Base-by-base conservation (phyloP, 345 rosid species). In the Lepidium sativum region DNA sequence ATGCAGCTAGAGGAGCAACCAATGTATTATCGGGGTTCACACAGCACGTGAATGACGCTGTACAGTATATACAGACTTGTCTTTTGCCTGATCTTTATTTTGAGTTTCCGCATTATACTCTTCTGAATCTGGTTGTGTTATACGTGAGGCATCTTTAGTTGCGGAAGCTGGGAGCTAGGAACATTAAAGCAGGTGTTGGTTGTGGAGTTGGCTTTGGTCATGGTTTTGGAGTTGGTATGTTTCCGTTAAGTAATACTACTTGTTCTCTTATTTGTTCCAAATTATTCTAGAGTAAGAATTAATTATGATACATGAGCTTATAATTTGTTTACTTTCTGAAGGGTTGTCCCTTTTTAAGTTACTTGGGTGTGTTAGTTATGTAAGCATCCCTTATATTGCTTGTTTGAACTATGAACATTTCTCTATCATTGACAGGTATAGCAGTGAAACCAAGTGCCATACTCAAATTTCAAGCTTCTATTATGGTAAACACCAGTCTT, bases 1-100 rank as follows among this genome's bases (percentile, higher is more conserved):
- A 81, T 80, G 95, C 96, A n/a, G 78, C 96, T 11, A 82, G 97
- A 80, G 99, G 97, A 44, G 96, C 99, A 56, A 88, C 95, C 31
- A 78, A 77, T 84, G 95, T 84, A 2, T 84, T 94, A 68, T 86
- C 96, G 9, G 97, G 96, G 32, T 89, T 59, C 72, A 88, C 83
- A 18, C 74, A 81, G 70, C 95, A 86, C n/a, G 78, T 85, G 5
- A 94, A 90, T 59, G 71, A 51, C 5, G 82, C 87, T 65, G 97
- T 94, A 70, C 80, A 85, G 69, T 42, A 29, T 13, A 10, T 63
- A 68, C 17, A 14, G 13, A 1, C 25, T 35, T 56, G 31, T 60
- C n/a, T 39, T 14, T 50, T 65, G 2, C 27, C 42, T 0, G 18
- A 50, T 53, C 32, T 35, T 16, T 41, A 4, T 37, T 29, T 21